Conservation (phyloP, 1,284 basidiomycete genomes). For the Inonotus obliquus region DNA sequence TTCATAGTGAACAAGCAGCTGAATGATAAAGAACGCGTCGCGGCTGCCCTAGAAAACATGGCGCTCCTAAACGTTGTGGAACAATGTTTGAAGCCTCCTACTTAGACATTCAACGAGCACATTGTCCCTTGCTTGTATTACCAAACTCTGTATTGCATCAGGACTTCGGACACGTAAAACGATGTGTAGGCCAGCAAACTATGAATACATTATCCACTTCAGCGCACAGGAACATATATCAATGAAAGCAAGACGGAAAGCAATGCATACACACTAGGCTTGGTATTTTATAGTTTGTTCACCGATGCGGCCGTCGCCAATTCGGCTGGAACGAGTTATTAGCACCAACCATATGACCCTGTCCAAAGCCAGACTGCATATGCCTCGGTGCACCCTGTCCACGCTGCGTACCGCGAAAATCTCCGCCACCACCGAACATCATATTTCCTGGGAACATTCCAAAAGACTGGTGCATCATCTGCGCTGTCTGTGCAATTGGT, state of each 20-base stretch:
- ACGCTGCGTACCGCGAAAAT: background rate
- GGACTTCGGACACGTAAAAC: no score
- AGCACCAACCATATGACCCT: background rate
- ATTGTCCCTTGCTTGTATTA: no score
- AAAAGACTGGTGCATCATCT: conserved; percentile 1
- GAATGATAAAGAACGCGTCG: conserved; percentile 98
- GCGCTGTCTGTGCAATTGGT: background rate
- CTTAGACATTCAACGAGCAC: background rate
- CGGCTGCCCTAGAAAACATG: conserved; percentile 92
- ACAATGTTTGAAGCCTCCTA: conserved; percentile 65
- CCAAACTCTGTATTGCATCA: no score
- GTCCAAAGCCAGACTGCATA: conserved; percentile 6
- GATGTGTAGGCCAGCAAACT: background rate
- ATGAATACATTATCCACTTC: conserved; percentile 1
- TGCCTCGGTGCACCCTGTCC: conserved; percentile 1
- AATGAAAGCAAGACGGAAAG: conserved; percentile 9
- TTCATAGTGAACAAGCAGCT: conserved; percentile 91
- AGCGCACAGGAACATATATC: background rate
- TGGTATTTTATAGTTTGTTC: background rate
- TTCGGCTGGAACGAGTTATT: conserved; percentile 11
- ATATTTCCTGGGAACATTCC: conserved; percentile 2
- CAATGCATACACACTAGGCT: background rate
- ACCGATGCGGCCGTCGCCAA: conserved; percentile 16
- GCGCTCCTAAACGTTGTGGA: conserved; percentile 87
- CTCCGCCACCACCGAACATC: background rate